Base-by-base conservation (phyloP, 139 green algal genomes). In the Chlorokybus atmophyticus region DNA sequence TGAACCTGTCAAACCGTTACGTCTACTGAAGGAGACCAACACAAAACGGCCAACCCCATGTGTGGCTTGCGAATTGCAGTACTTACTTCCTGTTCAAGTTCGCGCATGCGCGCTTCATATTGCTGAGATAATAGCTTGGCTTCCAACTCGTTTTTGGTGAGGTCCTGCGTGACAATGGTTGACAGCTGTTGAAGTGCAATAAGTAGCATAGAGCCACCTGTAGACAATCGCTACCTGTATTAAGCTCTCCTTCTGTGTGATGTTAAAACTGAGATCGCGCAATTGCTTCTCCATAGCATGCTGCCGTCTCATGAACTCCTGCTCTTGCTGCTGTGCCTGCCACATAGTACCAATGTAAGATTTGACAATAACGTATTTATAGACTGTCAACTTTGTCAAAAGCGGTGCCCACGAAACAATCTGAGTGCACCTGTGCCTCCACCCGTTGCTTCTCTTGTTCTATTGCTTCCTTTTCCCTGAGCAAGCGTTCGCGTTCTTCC, bases 241-340 rank as follows among this genome's bases (percentile, higher is more conserved):
- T 10, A 66, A 48, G 26, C 32, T 48, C 30, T 66, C 58, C 50
- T 66, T 66, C 47, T 62, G 30, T 6, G 3, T 4, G 44, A 66
- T 66, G 30, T 66, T 61, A 21, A 25, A 40, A 10, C 24, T 25
- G 3, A 66, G 50, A 10, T 66, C 47, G 23, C 28, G 50, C 28
- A 66, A 35, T 35, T 66, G 47, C 47, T 66, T 25, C n/a, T 57
- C 31, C 53, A 61, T 61, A 8, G 53, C 40, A 5, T 24, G 6
- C 51, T 58, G 50, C 30, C 24, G 30, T 23, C 51, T 21, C 51
- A 52, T 21, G 51, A 29, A 58, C 14, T 58, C 7, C 32, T 49
- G 7, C 32, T 30, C 6, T 7, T 57, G 53, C 53, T 24, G 24
- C 32, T 32, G 53, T n/a, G 27, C 25, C 42, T 52, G 42, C 7